A percentile compares a stretch with the other conserved stretches of the same genome.
Conservation (phyloP, 495 filamentous ascomycete species). For the Emericellopsis terricola region DNA sequence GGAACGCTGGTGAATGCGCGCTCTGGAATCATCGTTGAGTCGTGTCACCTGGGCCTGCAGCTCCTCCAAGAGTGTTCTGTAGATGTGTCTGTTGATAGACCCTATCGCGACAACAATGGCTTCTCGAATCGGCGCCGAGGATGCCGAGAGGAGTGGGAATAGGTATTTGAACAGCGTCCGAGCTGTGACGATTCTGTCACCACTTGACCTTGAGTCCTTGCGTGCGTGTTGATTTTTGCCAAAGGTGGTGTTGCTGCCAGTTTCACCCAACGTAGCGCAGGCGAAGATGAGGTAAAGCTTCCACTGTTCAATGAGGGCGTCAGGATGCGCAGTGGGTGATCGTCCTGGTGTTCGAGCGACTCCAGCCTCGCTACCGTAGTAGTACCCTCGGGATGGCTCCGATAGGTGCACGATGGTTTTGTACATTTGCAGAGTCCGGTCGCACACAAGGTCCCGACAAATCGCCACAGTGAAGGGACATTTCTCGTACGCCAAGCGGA, state of each 20-base stretch:
- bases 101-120: constrained; percentile 86
- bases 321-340: constrained; percentile 57
- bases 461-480: constrained; percentile 82
- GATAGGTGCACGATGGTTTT: constrained; percentile 61
- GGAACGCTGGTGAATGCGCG: constrained; percentile 66
- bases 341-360: constrained; percentile 28
- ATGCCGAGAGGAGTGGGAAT: constrained; percentile 67
- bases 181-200: constrained; percentile 77
- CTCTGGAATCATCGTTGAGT: constrained; percentile 77
- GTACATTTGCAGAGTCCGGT: constrained; percentile 82
- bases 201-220: constrained; percentile 61
- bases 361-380: constrained; percentile 28
- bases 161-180: constrained; percentile 75
- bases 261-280: constrained; percentile 82
- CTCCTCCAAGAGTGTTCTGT: constrained; percentile 78
- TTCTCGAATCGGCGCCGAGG: constrained; percentile 59
- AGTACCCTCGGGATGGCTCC: constrained; percentile 46
- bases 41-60: constrained; percentile 62
- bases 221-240: constrained; percentile 28
- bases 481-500: constrained; percentile 75
- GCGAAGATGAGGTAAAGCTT: constrained; percentile 96
- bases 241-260: constrained; percentile 35
- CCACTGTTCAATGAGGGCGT: constrained; percentile 91
- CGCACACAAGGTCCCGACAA: constrained; percentile 80
- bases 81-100: constrained; percentile 91